phyloP scores from a whole-genome alignment of 805 yeast genomes.

The Priceomyces castillae region DNA sequence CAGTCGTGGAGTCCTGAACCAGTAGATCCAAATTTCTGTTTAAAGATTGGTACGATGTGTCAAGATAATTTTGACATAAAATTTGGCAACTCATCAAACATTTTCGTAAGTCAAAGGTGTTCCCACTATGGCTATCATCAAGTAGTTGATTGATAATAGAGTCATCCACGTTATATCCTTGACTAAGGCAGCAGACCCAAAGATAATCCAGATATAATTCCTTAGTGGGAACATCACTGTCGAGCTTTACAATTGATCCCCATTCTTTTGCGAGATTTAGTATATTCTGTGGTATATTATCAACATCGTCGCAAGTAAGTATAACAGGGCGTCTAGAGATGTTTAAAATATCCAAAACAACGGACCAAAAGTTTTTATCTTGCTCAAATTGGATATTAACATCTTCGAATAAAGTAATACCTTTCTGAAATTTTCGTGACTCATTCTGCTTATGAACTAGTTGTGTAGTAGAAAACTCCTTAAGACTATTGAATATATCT shows the following conservation, averaged over 20 bases:
- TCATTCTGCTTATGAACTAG: slow-evolving; percentile 50
- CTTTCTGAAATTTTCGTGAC: slow-evolving; percentile 44
- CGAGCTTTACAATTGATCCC: slow-evolving; percentile 35
- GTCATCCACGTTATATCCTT: slow-evolving; percentile 32
- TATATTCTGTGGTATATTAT: slow-evolving; percentile 47
- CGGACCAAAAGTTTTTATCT: slow-evolving; percentile 80
- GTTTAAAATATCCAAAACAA: slow-evolving; percentile 57
- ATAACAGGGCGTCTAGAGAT: slow-evolving; percentile 69
- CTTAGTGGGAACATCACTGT: slow-evolving; percentile 12
- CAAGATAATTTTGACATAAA: slow-evolving; percentile 22
- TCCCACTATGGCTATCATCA: slow-evolving; percentile 13
- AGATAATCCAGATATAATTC: slow-evolving; percentile 34
- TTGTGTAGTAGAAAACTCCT: slow-evolving; percentile 82
- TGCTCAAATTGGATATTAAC: slow-evolving; percentile 76
- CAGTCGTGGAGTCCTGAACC: not conserved
- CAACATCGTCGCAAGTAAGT: slow-evolving; percentile 55
- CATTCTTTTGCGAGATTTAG: slow-evolving; percentile 45
- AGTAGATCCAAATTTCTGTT: not conserved
- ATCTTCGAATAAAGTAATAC: slow-evolving; percentile 79
- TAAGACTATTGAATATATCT: slow-evolving; percentile 61
- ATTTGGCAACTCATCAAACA: slow-evolving; percentile 46
- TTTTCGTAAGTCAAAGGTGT: slow-evolving; percentile 45
- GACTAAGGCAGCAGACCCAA: slow-evolving; percentile 35
- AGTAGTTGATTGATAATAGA: slow-evolving; percentile 27
- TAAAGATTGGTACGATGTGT: not conserved